Evolutionary conservation across 2,329 filamentous ascomycete genomes (phyloP).

Genomic region (Colletotrichum sp.): DNA sequence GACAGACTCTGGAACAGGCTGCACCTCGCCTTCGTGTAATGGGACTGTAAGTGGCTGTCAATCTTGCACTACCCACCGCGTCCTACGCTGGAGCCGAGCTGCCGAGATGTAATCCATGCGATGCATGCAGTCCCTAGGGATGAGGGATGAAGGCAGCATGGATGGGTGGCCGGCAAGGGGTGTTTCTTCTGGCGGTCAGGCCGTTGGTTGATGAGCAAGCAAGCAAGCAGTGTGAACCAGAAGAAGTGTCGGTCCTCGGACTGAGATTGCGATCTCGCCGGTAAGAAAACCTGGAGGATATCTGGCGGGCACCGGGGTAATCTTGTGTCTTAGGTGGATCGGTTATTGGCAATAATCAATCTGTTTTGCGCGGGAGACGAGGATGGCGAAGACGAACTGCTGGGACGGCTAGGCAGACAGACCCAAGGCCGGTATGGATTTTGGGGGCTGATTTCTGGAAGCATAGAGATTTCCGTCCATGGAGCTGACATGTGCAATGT

Average conservation of each 20-base stretch:
- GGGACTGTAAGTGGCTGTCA: not conserved
- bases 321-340: not conserved
- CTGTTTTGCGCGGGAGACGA: not conserved
- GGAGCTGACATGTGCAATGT: not conserved
- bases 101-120: conserved; percentile 6
- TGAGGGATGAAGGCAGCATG: not conserved
- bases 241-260: not conserved
- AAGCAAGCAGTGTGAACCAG: not conserved
- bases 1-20: not conserved
- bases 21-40: not conserved
- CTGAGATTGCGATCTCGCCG: not conserved
- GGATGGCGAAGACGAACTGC: not conserved
- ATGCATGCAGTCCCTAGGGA: not conserved
- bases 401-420: not conserved
- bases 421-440: not conserved
- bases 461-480: not conserved
- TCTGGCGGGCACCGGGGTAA: not conserved
- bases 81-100: not conserved
- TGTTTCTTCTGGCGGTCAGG: not conserved
- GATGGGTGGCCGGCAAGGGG: not conserved
- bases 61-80: not conserved
- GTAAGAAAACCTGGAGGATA: not conserved
- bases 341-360: conserved; percentile 8
- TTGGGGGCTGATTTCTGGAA: not conserved
- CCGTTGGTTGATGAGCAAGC: not conserved